These are phyloP conservation scores for Fusarium napiforme DNA, from an alignment of 2,329 filamentous ascomycete genomes.

Conservation along the genomic window DNA sequence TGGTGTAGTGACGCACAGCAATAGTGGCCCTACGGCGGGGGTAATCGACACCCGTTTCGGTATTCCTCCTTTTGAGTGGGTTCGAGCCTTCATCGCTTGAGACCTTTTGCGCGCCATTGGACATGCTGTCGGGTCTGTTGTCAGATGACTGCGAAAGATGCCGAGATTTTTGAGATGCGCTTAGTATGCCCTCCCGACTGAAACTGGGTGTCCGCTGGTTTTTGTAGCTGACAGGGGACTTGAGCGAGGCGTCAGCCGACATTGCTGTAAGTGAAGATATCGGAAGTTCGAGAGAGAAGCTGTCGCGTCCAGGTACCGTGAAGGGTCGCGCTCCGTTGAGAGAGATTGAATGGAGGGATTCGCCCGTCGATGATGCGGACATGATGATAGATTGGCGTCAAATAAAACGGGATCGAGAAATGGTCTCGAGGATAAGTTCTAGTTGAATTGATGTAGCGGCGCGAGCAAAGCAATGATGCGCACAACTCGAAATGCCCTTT, in stretches of 20 bases:
- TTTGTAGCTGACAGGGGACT: constrained; percentile 63
- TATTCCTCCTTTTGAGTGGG: constrained; percentile 70
- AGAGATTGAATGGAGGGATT: constrained; percentile 60
- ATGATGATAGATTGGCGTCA: constrained; percentile 51
- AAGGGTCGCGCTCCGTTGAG: constrained; percentile 56
- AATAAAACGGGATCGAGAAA: constrained; percentile 32
- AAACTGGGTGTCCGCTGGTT: constrained; percentile 57
- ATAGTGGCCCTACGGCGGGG: constrained; percentile 73
- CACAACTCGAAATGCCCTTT: constrained; percentile 23
- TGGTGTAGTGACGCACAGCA: constrained; percentile 61
- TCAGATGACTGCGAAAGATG: constrained; percentile 67
- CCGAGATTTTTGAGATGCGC: constrained; percentile 63
- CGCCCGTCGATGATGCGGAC: constrained; percentile 65
- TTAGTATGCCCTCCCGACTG: constrained; percentile 65
- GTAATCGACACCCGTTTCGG: constrained; percentile 71
- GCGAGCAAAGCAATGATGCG: constrained; percentile 1
- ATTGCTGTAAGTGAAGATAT: constrained; percentile 56
- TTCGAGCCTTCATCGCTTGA: constrained; percentile 64
- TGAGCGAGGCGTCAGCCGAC: constrained; percentile 58
- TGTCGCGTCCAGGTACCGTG: constrained; percentile 58
- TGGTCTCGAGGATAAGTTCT: not conserved
- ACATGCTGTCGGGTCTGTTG: constrained; percentile 54
- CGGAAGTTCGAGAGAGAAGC: constrained; percentile 61
- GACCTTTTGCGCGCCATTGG: constrained; percentile 59
- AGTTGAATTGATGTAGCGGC: not conserved